Base-by-base conservation (phyloP, 73 alveolate genomes). In the Vitrella brassicaformis region DNA sequence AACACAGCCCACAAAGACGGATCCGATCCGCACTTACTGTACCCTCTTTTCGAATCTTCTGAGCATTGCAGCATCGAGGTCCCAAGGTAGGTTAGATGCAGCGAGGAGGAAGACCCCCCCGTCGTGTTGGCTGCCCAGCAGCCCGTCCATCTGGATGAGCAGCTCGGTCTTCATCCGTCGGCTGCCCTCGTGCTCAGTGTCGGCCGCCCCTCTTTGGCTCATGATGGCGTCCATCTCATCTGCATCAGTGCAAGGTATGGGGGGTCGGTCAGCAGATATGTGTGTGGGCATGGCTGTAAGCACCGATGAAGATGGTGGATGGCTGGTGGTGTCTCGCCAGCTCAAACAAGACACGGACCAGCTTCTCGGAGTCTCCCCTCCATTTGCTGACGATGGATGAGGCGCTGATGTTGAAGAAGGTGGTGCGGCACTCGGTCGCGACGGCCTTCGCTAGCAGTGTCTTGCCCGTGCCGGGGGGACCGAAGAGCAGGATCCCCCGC, bases 391-490 rank as follows among this genome's bases (percentile, higher is more conserved):
- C 98, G 18, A 96, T 93, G 0, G 98, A 91, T 0, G 98, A 92
- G 1, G 99, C 98, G 29, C 96, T 86, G 67, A 96, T 95, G 79
- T 96, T 96, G 88, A 96, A 94, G 87, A 96, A 94, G 25, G 98
- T 96, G 18, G 98, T 94, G 45, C 94, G 74, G 87, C 97, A 93
- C 84, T 94, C 98, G 25, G 99, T 91, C 18, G 98, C 99, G 0
- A 96, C 99, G 8, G 98, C 98, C 80, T 96, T 96, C 66, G 98
- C 98, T 28, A 96, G 88, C 93, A 94, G 86, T 0, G 98, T 94
- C 86, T 96, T 96, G 47, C 99, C 98, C 64, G 99, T 96, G 1
- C 98, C 99, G 0, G 99, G 99, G 25, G 99, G 99, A 26, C 98
- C 99, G 80, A 94, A 96, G 66, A 96, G 88, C 47, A 94, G 85